Base-by-base conservation (phyloP, 257 asterid species). In the Datura wrightii region DNA sequence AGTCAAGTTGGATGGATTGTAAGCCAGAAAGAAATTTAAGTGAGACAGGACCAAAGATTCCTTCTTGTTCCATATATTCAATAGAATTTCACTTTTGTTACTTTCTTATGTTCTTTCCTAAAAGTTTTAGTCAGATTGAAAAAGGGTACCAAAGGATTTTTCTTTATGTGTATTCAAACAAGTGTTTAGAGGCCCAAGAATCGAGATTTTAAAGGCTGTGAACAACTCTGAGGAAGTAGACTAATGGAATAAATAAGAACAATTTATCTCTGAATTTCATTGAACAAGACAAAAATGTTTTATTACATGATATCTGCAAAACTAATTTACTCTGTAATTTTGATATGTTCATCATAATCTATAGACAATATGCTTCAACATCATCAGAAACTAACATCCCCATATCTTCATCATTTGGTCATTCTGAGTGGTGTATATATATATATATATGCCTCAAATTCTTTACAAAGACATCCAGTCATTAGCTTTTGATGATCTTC, bases 321-420 rank as follows among this genome's bases (percentile, higher is more conserved):
- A 31, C 48, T 78, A 78, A 24, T 14, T 78, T 78, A 78, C 63
- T 52, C 48, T 78, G 0, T 50, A 78, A 78, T 78, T 14, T 39
- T 78, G 46, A 0, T 78, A 78, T 78, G 82, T 78, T 53, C 82
- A 78, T 78, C 63, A 78, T 31, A 76, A 76, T 76, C 63, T 76
- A 76, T 76, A 50, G 46, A 76, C 46, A 71, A 50, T 50, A 76
- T 76, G 82, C 62, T 52, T 76, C 82, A 50, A 52, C 31, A 76
- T 76, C 82, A 76, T 76, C 82, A 50, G 8, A 52, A 31, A 63
- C 82, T 78, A 78, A 52, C 82, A 72, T n/a, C 31, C 59, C 59
- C 41, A 24, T 46, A 46, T 46, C 80, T 72, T 48, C 37, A 31
- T 46, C 56, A 48, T 10, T 34, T 15, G 78, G 4, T 67, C 78